These are phyloP conservation scores for Boletellus emodensis DNA, from an alignment of 768 basidiomycete species.

Conservation along the genomic window DNA sequence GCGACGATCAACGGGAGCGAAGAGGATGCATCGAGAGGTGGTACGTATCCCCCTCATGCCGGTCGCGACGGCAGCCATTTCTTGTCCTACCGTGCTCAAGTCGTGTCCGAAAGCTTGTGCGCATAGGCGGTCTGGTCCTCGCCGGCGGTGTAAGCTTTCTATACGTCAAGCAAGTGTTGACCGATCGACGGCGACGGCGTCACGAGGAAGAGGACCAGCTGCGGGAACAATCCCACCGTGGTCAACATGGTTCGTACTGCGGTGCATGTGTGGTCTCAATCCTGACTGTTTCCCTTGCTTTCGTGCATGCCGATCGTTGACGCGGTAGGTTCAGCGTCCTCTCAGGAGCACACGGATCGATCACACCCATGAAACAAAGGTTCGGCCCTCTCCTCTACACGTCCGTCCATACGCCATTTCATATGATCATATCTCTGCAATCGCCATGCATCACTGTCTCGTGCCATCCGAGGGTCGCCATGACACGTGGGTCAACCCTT, in stretches of 20 bases:
- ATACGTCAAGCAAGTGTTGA: slow-evolving; percentile 29
- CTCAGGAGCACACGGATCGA: slow-evolving; percentile 6
- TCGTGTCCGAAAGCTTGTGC: slow-evolving; percentile 14
- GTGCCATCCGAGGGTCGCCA: slow-evolving; percentile 5
- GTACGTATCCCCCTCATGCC: slow-evolving; percentile 8
- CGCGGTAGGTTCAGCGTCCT: not conserved
- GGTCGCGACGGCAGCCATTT: not conserved
- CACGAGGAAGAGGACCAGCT: slow-evolving; percentile 16
- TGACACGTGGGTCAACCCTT: not conserved
- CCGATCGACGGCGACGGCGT: slow-evolving; percentile 22
- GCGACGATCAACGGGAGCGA: not conserved
- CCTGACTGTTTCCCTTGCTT: slow-evolving; percentile 8
- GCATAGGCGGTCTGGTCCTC: slow-evolving; percentile 27
- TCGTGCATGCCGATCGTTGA: not conserved
- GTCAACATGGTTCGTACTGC: slow-evolving; percentile 1
- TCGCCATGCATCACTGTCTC: not conserved
- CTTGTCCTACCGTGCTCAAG: not conserved
- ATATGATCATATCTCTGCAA: not conserved
- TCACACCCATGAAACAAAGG: slow-evolving; percentile 4
- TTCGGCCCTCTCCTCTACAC: not conserved
- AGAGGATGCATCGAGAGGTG: slow-evolving; percentile 16
- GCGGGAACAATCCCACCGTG: slow-evolving; percentile 4
- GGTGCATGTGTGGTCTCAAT: not conserved
- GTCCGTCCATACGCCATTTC: not conserved
- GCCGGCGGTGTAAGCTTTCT: slow-evolving; percentile 28